phyloP scores from a whole-genome alignment of 2,329 filamentous ascomycete genomes.

The Talaromyces marneffei region DNA sequence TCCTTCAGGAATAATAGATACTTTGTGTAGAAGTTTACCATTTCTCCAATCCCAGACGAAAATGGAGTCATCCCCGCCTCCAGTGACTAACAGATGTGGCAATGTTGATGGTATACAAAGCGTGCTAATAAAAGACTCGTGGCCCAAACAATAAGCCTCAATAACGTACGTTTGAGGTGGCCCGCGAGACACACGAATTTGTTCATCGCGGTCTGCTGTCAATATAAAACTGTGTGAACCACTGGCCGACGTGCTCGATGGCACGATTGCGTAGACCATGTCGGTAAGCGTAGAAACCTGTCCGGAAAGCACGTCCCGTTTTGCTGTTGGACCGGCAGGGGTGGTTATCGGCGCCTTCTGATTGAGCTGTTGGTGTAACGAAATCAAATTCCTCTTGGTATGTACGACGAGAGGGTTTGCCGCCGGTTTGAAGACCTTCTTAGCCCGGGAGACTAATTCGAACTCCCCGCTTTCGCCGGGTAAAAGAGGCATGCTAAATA shows the following conservation, averaged over 20 bases:
- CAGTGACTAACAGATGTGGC: constrained; percentile 67
- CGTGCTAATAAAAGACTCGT: constrained; percentile 75
- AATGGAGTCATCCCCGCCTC: constrained; percentile 75
- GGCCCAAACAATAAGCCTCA: constrained; percentile 82
- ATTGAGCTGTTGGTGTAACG: constrained; percentile 53
- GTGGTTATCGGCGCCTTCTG: constrained; percentile 34
- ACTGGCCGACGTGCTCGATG: constrained; percentile 43
- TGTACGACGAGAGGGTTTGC: constrained; percentile 57
- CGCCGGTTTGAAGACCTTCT: constrained; percentile 44
- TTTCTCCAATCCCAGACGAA: constrained; percentile 76
- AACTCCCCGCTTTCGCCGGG: constrained; percentile 23
- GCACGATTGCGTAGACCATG: constrained; percentile 51
- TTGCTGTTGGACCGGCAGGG: constrained; percentile 53
- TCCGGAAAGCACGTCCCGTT: constrained; percentile 73
- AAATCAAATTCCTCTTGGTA: constrained; percentile 54
- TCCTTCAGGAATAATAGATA: constrained; percentile 26
- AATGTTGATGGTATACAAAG: constrained; percentile 58
- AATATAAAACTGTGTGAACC: constrained; percentile 55
- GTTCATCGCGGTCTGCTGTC: constrained; percentile 67
- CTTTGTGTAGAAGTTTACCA: constrained; percentile 28
- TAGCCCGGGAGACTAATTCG: constrained; percentile 12
- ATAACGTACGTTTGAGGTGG: constrained; percentile 81
- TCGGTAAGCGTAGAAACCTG: constrained; percentile 94
- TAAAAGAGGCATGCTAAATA: constrained; percentile 77
- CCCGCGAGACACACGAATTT: constrained; percentile 81